Conservation (phyloP, 108 stramenopile species). For the Heterococcus sp. region DNA sequence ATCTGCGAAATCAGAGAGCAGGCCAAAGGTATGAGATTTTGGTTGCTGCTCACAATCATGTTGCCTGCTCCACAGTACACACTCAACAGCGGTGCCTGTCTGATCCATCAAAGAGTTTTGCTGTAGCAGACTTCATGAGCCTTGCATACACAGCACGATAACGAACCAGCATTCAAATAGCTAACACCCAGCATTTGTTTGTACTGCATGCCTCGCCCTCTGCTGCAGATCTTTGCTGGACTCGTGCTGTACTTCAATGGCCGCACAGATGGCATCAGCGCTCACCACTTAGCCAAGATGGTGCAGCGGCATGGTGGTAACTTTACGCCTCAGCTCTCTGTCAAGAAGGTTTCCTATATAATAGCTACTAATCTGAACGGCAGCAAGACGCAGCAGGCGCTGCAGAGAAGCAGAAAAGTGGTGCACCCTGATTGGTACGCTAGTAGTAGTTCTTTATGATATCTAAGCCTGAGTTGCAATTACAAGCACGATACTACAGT, state of each 20-base stretch:
- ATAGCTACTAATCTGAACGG: slow-evolving; percentile 42
- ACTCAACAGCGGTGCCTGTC: slow-evolving; percentile 7
- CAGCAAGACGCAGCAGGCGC: slow-evolving; percentile 24
- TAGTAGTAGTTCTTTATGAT: no score
- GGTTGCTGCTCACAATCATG: slow-evolving; percentile 19
- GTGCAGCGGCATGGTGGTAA: slow-evolving; percentile 27
- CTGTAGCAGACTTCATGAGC: not conserved
- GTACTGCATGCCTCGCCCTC: not conserved
- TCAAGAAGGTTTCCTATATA: slow-evolving; percentile 25
- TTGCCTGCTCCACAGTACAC: slow-evolving; percentile 34
- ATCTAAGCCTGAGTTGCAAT: no score
- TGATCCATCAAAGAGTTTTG: not conserved
- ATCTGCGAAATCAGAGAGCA: not conserved
- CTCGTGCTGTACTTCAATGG: slow-evolving; percentile 39
- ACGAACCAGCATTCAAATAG: not conserved
- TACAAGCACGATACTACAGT: no score
- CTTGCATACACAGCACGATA: not conserved
- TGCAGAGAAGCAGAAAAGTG: slow-evolving; percentile 2
- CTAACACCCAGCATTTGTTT: not conserved
- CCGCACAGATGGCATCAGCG: slow-evolving; percentile 15
- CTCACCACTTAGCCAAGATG: slow-evolving; percentile 9
- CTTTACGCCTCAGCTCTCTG: slow-evolving; percentile 23
- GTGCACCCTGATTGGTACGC: not conserved
- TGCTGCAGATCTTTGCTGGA: slow-evolving; percentile 10
- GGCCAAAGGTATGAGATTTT: not conserved